Evolutionary conservation across 2,329 filamentous ascomycete species (phyloP).

Genomic region (Pseudogymnoascus sp.): DNA sequence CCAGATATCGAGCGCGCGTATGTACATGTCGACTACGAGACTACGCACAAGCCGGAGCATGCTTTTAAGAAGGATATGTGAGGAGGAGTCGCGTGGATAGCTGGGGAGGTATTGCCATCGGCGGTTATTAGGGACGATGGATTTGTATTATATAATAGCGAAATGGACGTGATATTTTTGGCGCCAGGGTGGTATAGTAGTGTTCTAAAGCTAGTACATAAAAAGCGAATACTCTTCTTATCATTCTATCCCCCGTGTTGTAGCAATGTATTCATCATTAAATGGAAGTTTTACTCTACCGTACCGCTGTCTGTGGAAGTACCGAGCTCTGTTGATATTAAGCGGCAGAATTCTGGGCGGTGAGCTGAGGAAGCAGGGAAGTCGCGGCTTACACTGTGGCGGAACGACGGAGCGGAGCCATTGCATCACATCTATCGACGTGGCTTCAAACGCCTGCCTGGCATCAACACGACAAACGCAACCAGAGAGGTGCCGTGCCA

Average conservation of each 20-base stretch:
- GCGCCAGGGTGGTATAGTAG: neutral
- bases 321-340: neutral
- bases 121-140: neutral
- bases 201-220: neutral
- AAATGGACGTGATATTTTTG: neutral
- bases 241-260: neutral
- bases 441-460: constrained; percentile 18
- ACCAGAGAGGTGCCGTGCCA: constrained; percentile 8
- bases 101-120: neutral
- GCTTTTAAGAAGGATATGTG: constrained; percentile 54
- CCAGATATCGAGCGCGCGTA: constrained; percentile 91
- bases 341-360: neutral
- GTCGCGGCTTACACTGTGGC: neutral
- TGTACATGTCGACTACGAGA: constrained; percentile 96
- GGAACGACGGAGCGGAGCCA: constrained; percentile 8
- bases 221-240: neutral
- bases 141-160: constrained; percentile 1
- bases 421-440: constrained; percentile 16
- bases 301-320: neutral
- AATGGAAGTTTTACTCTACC: neutral
- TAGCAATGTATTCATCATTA: neutral
- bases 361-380: neutral
- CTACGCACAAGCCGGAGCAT: constrained; percentile 86
- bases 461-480: neutral
- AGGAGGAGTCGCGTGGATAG: neutral